These are phyloP conservation scores for Lasiosphaeria ovina DNA, from an alignment of 495 filamentous ascomycete species.

Conservation along the genomic window DNA sequence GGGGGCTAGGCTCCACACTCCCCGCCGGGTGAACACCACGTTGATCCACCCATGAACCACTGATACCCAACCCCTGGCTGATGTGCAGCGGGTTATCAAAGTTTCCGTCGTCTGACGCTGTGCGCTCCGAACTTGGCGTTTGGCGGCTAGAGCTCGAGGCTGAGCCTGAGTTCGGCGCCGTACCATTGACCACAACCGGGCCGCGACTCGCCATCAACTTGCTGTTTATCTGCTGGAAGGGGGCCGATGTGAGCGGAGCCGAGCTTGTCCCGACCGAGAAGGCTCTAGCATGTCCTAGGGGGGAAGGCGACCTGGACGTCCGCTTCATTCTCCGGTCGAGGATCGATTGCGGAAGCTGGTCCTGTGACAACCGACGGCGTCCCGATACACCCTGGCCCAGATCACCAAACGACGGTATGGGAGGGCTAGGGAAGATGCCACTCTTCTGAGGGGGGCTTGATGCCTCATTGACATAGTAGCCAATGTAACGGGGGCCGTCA, in stretches of 20 bases:
- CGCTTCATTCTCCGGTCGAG: slow-evolving; percentile 50
- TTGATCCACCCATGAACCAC: slow-evolving; percentile 21
- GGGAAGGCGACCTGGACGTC: slow-evolving; percentile 55
- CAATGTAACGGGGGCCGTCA: slow-evolving; percentile 36
- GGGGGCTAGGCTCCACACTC: slow-evolving; percentile 25
- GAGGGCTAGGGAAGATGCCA: slow-evolving; percentile 31
- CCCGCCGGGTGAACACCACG: slow-evolving; percentile 17
- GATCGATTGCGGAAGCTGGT: slow-evolving; percentile 49
- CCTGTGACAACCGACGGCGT: slow-evolving; percentile 46
- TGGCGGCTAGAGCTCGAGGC: slow-evolving; percentile 17
- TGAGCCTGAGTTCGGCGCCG: slow-evolving; percentile 31
- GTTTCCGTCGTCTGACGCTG: slow-evolving; percentile 24
- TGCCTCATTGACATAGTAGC: slow-evolving; percentile 39
- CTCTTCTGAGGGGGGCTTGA: slow-evolving; percentile 34
- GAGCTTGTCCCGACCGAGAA: slow-evolving; percentile 44
- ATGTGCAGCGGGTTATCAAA: slow-evolving; percentile 45
- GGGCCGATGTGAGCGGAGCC: slow-evolving; percentile 33
- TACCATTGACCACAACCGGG: slow-evolving; percentile 49
- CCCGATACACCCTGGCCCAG: slow-evolving; percentile 33
- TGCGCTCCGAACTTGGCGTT: slow-evolving; percentile 23
- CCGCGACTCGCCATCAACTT: slow-evolving; percentile 30
- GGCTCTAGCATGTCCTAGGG: slow-evolving; percentile 46
- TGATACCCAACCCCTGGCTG: slow-evolving; percentile 29
- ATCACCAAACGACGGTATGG: slow-evolving; percentile 45
- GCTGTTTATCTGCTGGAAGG: slow-evolving; percentile 31